These are phyloP conservation scores for Capsella rubella DNA, from an alignment of 441 rosid genomes.

Conservation along the genomic window DNA sequence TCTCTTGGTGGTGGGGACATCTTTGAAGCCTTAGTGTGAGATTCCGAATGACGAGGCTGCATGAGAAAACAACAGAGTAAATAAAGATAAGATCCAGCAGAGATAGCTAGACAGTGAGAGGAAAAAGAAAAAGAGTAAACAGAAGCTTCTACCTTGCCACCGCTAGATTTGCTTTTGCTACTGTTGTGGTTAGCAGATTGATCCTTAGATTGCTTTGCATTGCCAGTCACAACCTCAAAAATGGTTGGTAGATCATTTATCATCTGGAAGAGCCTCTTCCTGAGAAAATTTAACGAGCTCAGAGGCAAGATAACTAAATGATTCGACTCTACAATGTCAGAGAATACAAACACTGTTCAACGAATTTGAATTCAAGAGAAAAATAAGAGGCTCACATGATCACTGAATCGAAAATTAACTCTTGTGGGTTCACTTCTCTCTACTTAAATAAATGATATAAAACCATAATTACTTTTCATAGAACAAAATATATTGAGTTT, in stretches of 20 bases:
- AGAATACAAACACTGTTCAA: constrained; percentile 2
- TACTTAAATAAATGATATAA: constrained; percentile 1
- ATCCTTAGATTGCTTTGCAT: constrained; percentile 56
- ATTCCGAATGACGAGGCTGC: constrained; percentile 50
- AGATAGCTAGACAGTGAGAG: background rate
- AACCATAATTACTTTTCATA: background rate
- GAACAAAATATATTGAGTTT: background rate
- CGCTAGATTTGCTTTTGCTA: constrained; percentile 55
- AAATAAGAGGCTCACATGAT: constrained; percentile 10
- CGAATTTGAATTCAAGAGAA: constrained; percentile 21
- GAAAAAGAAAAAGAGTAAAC: background rate
- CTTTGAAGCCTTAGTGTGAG: constrained; percentile 49
- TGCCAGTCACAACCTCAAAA: constrained; percentile 61
- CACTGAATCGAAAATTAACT: background rate
- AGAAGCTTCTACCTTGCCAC: constrained; percentile 46
- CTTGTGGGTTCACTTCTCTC: constrained; percentile 6
- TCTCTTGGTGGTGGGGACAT: constrained; percentile 45
- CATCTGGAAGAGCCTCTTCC: constrained; percentile 68
- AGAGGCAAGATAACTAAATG: constrained; percentile 1
- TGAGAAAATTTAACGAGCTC: constrained; percentile 32
- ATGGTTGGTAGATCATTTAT: constrained; percentile 70
- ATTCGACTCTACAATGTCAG: background rate
- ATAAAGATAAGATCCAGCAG: background rate
- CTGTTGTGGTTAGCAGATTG: constrained; percentile 48
- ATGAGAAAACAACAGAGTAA: constrained; percentile 1